Evolutionary conservation across 306 rosid species (phyloP).

Genomic region (Acmispon strigosus): DNA sequence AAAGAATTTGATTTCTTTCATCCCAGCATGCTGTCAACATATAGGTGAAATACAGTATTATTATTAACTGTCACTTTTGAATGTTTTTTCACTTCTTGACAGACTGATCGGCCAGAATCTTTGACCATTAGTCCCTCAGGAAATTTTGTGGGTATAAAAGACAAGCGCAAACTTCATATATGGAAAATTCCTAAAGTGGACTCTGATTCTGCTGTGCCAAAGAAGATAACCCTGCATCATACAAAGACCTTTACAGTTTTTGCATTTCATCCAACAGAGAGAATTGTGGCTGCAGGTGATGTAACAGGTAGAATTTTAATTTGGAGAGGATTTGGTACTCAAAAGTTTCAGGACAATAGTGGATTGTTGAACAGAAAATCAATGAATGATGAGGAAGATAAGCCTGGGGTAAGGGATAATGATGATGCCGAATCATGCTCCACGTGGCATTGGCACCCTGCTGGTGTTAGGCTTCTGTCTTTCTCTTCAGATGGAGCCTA

Average conservation of each 20-base stretch:
- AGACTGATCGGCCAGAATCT: constrained; percentile 59
- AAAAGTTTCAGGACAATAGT: constrained; percentile 27
- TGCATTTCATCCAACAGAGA: constrained; percentile 76
- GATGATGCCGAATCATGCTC: constrained; percentile 86
- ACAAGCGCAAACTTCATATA: constrained; percentile 61
- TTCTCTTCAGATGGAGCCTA: constrained; percentile 87
- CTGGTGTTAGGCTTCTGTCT: constrained; percentile 52
- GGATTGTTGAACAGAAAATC: constrained; percentile 24
- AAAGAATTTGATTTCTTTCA: not conserved
- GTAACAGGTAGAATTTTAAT: constrained; percentile 74
- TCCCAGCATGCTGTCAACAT: not conserved
- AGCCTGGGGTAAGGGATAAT: constrained; percentile 70
- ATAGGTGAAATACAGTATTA: not conserved
- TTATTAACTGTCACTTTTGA: constrained; percentile 7
- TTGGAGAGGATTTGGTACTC: constrained; percentile 73
- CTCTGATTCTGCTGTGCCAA: constrained; percentile 28
- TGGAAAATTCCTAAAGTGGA: constrained; percentile 63
- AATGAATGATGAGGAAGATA: constrained; percentile 35
- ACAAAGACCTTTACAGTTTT: constrained; percentile 51
- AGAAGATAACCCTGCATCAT: constrained; percentile 76
- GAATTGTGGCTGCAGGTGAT: constrained; percentile 92
- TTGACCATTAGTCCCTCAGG: constrained; percentile 64
- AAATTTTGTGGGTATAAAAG: constrained; percentile 56
- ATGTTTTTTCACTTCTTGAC: constrained; percentile 28
- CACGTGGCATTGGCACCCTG: constrained; percentile 92